Evolutionary conservation across 2,329 filamentous ascomycete genomes (phyloP).

Genomic region (Diaporthe nobilis): DNA sequence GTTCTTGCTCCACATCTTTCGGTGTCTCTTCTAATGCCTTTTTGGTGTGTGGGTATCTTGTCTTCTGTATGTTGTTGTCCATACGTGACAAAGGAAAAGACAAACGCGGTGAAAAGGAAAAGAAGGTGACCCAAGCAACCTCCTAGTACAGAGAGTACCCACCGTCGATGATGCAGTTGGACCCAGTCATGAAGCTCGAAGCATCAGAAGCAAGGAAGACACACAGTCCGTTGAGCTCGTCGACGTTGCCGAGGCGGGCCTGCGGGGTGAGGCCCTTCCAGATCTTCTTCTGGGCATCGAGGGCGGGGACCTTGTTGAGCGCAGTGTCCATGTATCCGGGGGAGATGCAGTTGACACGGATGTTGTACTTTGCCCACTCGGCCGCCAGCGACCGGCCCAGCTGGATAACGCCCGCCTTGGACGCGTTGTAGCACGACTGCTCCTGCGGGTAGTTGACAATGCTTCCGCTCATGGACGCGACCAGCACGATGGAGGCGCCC

Average conservation of each 20-base stretch:
- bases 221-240: slow-evolving; percentile 83
- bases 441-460: slow-evolving; percentile 91
- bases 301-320: slow-evolving; percentile 81
- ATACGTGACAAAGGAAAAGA: background rate
- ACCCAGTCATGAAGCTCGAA: slow-evolving; percentile 82
- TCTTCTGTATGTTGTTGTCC: background rate
- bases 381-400: slow-evolving; percentile 85
- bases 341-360: slow-evolving; percentile 87
- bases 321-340: slow-evolving; percentile 91
- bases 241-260: slow-evolving; percentile 78
- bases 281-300: slow-evolving; percentile 86
- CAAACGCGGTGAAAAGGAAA: background rate
- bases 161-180: slow-evolving; percentile 80
- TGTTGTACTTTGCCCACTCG: slow-evolving; percentile 86
- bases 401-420: slow-evolving; percentile 85
- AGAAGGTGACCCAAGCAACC: background rate
- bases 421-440: slow-evolving; percentile 87
- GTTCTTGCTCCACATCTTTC: background rate
- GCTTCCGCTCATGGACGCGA: slow-evolving; percentile 85
- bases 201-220: slow-evolving; percentile 83
- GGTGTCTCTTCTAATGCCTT: background rate
- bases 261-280: slow-evolving; percentile 83
- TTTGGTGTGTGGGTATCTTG: background rate
- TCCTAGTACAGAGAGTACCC: slow-evolving; percentile 72
- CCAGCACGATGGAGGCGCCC: slow-evolving; percentile 81